Evolutionary conservation across 495 filamentous ascomycete genomes (phyloP).

Genomic region (Letharia columbiana): DNA sequence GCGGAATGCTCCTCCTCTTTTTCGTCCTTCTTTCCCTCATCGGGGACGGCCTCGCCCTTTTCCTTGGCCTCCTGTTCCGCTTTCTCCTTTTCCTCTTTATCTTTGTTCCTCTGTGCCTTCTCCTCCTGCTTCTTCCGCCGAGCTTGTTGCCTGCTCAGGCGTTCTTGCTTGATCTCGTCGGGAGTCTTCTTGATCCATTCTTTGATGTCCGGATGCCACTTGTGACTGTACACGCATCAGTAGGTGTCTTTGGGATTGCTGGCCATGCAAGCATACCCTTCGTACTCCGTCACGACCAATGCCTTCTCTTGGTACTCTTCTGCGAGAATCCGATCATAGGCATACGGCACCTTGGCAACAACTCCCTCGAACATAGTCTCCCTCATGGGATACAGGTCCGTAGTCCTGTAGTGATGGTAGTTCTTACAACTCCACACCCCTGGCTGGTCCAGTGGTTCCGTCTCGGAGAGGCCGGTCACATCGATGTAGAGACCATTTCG

Average conservation of each 20-base stretch:
- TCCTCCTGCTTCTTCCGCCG: conserved; percentile 26
- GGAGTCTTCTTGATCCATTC: conserved; percentile 41
- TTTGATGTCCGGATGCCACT: conserved; percentile 36
- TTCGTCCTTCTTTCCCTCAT: conserved; percentile 17
- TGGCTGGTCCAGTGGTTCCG: conserved; percentile 47
- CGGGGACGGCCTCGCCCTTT: conserved; percentile 10
- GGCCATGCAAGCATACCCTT: conserved; percentile 39
- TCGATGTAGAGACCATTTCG: conserved; percentile 75
- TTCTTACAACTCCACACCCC: conserved; percentile 80
- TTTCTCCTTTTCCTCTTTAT: conserved; percentile 29
- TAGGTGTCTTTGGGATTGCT: not conserved
- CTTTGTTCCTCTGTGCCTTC: conserved; percentile 30
- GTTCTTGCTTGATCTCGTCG: conserved; percentile 18
- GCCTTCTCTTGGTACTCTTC: conserved; percentile 52
- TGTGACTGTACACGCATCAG: conserved; percentile 29
- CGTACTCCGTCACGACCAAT: conserved; percentile 40
- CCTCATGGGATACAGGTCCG: conserved; percentile 46
- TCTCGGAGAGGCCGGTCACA: conserved; percentile 70
- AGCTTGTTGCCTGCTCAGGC: conserved; percentile 19
- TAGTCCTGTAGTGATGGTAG: conserved; percentile 56
- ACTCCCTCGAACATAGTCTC: conserved; percentile 54
- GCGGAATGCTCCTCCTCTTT: conserved; percentile 15
- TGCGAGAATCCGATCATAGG: conserved; percentile 49
- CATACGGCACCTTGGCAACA: conserved; percentile 51
- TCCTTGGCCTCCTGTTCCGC: conserved; percentile 23